Percentiles rank a stretch among this genome's conserved stretches.
These are phyloP conservation scores for Butyriboletus loyo DNA, from an alignment of 768 basidiomycete genomes.

Conservation along the genomic window DNA sequence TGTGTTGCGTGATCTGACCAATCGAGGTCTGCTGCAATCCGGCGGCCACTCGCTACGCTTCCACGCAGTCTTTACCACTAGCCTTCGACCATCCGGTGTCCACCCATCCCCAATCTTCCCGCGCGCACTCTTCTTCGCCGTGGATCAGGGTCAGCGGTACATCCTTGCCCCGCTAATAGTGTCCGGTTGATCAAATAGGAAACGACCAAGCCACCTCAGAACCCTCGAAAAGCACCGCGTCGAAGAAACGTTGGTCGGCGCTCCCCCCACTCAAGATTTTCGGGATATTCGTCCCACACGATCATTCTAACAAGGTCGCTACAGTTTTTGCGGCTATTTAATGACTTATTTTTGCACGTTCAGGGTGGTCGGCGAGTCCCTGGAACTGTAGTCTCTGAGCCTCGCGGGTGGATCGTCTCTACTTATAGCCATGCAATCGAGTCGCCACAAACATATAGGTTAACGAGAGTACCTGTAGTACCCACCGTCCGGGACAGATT, in stretches of 20 bases:
- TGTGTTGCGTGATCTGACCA: constrained; percentile 20
- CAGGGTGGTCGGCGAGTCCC: constrained; percentile 1
- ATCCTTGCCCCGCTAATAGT: constrained; percentile 11
- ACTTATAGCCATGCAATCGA: neutral
- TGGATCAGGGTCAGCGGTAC: constrained; percentile 30
- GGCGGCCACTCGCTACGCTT: constrained; percentile 25
- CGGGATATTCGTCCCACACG: constrained; percentile 18
- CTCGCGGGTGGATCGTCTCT: constrained; percentile 14
- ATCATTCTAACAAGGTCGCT: neutral
- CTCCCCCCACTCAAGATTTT: constrained; percentile 23
- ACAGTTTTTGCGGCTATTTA: constrained; percentile 4
- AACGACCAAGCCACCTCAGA: constrained; percentile 9
- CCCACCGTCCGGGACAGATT: neutral
- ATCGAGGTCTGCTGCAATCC: constrained; percentile 10
- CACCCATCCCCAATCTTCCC: constrained; percentile 26
- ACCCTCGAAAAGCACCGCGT: constrained; percentile 33
- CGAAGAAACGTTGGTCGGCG: constrained; percentile 19
- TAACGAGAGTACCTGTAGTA: neutral
- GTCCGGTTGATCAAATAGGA: constrained; percentile 11
- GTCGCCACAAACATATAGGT: neutral
- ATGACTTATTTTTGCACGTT: constrained; percentile 24
- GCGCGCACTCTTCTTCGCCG: constrained; percentile 23
- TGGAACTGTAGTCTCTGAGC: constrained; percentile 2
- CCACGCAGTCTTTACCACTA: constrained; percentile 18
- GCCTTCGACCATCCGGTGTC: constrained; percentile 4